Evolutionary conservation across 805 yeast genomes (phyloP), one percentile per base, ranked within the genome.

Genomic region (Ogataea wickerhamii): DNA sequence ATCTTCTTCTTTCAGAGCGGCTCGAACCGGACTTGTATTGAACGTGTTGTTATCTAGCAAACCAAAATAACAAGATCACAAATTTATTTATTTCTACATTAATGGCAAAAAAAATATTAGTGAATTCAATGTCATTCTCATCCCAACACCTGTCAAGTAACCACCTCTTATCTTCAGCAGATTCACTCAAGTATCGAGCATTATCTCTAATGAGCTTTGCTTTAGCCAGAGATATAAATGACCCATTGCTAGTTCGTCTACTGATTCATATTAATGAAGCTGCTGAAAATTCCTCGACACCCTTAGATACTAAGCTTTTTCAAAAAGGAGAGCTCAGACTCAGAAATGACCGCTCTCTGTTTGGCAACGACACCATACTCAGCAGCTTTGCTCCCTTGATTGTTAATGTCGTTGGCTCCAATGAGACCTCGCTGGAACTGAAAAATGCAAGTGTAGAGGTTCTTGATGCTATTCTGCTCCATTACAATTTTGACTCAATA

Each of bases 401-500:
- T 13, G 32, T 58, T 6, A 20, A 40, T 7, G 49, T 61, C 4
- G 51, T 62, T 3, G 47, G 53, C 31, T 51, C 60, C 0, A 38
- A 53, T 26, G 27, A 39, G 4, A 52, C 61, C 2, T 53, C 55
- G 14, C 27, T 24, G 2, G 49, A 41, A 2, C 41, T 49, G 23
- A 59, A 50, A 38, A 34, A 33, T 3, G 19, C 22, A 18, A 36
- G 53, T 0, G 41, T 60, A 3, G 41, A 42, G 2, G 29, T 66
- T 14, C 38, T 64, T 17, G 49, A 49, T 4, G 40, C 54, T 1
- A 37, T 66, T 12, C 40, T 66, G 16, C 37, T 41, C 1, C 53
- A 52, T 19, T 55, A 54, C 29, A 29, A 58, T 2, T 61, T 59
- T 34, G 63, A 58, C 21, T 45, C 55, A 18, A 52, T 64, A 2